Evolutionary conservation across 2,329 filamentous ascomycete species (phyloP).

Genomic region (Diaporthe capsici): DNA sequence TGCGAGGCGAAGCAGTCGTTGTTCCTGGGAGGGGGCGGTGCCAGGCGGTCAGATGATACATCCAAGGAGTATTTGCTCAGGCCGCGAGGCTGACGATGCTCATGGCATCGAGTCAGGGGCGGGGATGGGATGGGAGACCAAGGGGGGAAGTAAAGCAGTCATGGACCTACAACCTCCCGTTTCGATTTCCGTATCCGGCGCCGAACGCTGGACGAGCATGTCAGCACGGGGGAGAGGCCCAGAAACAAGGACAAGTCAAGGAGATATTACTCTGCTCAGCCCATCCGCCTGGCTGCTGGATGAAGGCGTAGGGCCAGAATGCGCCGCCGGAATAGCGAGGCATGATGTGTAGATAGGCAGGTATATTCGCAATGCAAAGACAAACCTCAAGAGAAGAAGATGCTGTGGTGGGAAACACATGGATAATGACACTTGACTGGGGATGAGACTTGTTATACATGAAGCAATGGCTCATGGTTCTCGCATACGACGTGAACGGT

Average conservation of each 20-base stretch:
- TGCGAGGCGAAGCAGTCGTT: constrained; percentile 7
- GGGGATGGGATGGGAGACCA: neutral
- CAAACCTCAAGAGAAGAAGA: neutral
- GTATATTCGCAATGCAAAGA: neutral
- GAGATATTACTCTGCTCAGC: constrained; percentile 33
- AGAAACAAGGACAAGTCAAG: neutral
- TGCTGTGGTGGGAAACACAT: neutral
- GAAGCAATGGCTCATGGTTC: neutral
- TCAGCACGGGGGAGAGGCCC: neutral
- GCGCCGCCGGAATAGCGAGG: constrained; percentile 27
- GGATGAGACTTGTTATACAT: neutral
- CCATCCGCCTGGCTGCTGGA: constrained; percentile 38
- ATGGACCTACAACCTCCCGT: constrained; percentile 9
- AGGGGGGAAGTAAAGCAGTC: neutral
- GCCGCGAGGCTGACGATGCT: neutral
- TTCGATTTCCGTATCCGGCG: constrained; percentile 32
- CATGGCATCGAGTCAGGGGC: neutral
- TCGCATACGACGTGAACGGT: neutral
- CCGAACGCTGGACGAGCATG: constrained; percentile 15
- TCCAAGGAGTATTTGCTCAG: neutral
- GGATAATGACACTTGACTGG: neutral
- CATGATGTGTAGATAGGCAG: constrained; percentile 9
- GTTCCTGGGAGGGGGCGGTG: neutral
- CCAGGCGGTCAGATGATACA: neutral
- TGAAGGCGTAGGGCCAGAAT: constrained; percentile 35